Base-by-base conservation (phyloP, 208 protist species). In the Borovskyia barvae region DNA sequence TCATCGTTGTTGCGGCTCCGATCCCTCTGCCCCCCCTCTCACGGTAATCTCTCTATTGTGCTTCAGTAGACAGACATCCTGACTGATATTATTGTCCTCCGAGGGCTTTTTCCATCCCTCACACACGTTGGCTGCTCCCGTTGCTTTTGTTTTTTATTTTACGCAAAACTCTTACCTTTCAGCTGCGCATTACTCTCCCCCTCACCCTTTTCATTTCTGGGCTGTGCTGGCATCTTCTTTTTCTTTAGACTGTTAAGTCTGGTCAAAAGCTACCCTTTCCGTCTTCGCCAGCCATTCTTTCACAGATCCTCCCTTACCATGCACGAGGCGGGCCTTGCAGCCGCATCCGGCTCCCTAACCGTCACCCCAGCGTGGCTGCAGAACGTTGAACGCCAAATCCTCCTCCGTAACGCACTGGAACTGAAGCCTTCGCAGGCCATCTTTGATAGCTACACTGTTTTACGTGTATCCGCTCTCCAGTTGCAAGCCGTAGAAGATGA, bases 401-500 rank as follows among this genome's bases (percentile, higher is more conserved):
- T 75, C 39, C 30, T 54, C n/a, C 78, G 82, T 54, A 90, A 90
- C 51, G 66, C 67, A 12, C 36, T 69, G 14, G 82, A 90, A 49
- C 52, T 83, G 32, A 69, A 71, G 43, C 76, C 79, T 4, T 75
- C 55, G 20, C 67, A 83, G 58, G 24, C 39, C 52, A 55, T 86
- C 32, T 81, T 86, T 14, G 15, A 56, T 37, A 73, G 76, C 49
- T 73, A 90, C 47, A 60, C 66, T 5, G 43, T 55, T 7, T 69
- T 82, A 5, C 71, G 75, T 19, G 50, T 40, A 22, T 79, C 67
- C 15, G 53, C 77, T 7, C 64, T 77, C 30, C 62, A 58, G 5
- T 47, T 86, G 46, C 67, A 80, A 55, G 37, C 53, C 6, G 46
- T 75, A 4, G 67, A 64, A 22, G 56, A 62, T 32, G 79, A 84